Evolutionary conservation across 83 land plant species (phyloP), one percentile per base, ranked within the genome.

Genomic region (Picea abies): DNA sequence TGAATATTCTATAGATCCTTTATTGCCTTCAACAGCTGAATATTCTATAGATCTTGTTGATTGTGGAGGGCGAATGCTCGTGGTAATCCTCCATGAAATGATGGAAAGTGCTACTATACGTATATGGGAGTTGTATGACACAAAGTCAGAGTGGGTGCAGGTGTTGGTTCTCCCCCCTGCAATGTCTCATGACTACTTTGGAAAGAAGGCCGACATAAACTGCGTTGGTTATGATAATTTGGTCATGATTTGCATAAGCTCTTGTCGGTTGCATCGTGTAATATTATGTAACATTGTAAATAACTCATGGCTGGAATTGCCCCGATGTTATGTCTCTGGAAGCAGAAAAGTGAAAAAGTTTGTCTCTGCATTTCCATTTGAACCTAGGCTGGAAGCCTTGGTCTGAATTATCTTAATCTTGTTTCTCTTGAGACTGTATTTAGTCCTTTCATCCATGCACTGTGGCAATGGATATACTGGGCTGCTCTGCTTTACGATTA

Each of bases 141-240:
- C 62, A 22, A 82, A 52, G 0, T 12, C 72, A 64, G 20, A 39
- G 16, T 91, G 92, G 92, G 37, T 7, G 23, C 90, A 91, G 70
- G 80, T 86, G 20, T 83, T 89, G 12, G 84, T 84, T 19, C 86
- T 91, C 86, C 90, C 90, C 0, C 87, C 90, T 1, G 79, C 90
- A 44, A 88, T 88, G 89, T 91, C 92, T 12, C 90, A 91, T 52
- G 86, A 86, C 73, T 86, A 83, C 26, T 88, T 78, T 78, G 90
- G 92, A 63, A 91, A 86, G 88, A 91, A 88, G 63, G 86, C 83
- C n/a, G 92, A 91, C 63, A 83, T 91, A 22, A 91, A 91, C 82
- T 91, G 92, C 52, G 79, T 82, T 47, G 92, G 87, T 1, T 73
- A 75, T 26, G 87, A 85, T n/a, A 63, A 91, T 60, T 22, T 23